Conservation (phyloP, 768 basidiomycete genomes). For the Hortiboletus flavorubellus region DNA sequence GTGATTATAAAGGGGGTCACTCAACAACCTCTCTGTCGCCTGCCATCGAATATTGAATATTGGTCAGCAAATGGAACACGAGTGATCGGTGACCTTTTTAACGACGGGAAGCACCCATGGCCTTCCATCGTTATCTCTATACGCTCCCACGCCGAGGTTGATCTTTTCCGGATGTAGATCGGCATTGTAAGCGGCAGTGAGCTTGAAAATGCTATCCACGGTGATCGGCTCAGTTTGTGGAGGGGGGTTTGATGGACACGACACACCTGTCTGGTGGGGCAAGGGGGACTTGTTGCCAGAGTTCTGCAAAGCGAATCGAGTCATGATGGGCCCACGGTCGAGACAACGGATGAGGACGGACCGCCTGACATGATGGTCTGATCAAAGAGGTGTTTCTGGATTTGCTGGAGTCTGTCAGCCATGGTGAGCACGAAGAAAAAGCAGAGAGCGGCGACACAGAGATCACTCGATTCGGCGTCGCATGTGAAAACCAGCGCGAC, state of each 20-base stretch:
- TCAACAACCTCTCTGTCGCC: constrained; percentile 72
- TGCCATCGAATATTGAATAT: constrained; percentile 26
- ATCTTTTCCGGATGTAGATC: constrained; percentile 75
- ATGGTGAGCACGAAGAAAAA: constrained; percentile 30
- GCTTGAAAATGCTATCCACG: constrained; percentile 73
- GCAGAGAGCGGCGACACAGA: not conserved
- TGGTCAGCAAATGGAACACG: not conserved
- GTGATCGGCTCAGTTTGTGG: constrained; percentile 8
- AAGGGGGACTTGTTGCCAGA: constrained; percentile 73
- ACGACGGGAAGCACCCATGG: constrained; percentile 93
- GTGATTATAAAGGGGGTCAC: constrained; percentile 74
- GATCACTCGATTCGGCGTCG: not conserved
- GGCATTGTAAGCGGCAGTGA: constrained; percentile 85
- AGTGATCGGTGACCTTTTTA: constrained; percentile 56
- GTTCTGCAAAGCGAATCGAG: constrained; percentile 43
- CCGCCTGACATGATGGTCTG: constrained; percentile 51
- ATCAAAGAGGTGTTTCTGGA: constrained; percentile 50
- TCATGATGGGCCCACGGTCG: not conserved
- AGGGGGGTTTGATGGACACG: not conserved
- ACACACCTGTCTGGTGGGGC: constrained; percentile 81
- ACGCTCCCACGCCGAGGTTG: constrained; percentile 92
- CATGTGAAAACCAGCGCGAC: constrained; percentile 13
- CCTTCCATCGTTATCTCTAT: constrained; percentile 82
- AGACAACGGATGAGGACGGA: constrained; percentile 31
- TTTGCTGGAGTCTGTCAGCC: constrained; percentile 58